A percentile compares a stretch with the other conserved stretches of the same genome.
Conservation (phyloP, 805 yeast genomes). For the Saccharomycopsis javanensis region DNA sequence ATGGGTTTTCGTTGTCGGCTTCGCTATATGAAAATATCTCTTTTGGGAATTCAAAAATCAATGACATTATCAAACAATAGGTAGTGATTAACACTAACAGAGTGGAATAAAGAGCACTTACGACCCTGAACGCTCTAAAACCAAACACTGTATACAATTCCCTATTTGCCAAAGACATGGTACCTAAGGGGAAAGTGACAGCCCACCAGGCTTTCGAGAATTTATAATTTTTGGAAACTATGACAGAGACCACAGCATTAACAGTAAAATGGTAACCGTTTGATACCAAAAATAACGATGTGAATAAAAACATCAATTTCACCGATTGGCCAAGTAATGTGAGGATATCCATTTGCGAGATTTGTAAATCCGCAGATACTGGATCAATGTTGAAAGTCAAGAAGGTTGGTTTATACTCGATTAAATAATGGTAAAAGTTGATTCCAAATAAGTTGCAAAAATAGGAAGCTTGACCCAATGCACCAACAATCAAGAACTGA, state of each 20-base stretch:
- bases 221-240: constrained; percentile 26
- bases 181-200: constrained; percentile 84
- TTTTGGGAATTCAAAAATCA: constrained; percentile 27
- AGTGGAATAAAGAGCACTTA: constrained; percentile 53
- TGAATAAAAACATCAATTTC: constrained; percentile 28
- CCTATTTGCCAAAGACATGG: constrained; percentile 54
- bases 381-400: constrained; percentile 4
- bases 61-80: constrained; percentile 32
- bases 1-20: not conserved
- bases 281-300: constrained; percentile 38
- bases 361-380: constrained; percentile 17
- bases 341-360: constrained; percentile 20
- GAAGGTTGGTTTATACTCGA: constrained; percentile 19
- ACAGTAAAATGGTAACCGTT: constrained; percentile 52
- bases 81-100: constrained; percentile 39
- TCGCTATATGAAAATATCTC: constrained; percentile 3
- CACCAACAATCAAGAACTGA: constrained; percentile 73
- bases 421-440: constrained; percentile 26
- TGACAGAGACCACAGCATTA: constrained; percentile 30
- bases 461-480: constrained; percentile 77
- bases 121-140: constrained; percentile 47
- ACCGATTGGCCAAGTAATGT: constrained; percentile 22
- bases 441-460: constrained; percentile 50
- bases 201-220: constrained; percentile 66
- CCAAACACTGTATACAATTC: constrained; percentile 41